A percentile compares a stretch with the other conserved stretches of the same genome.
phyloP scores from a whole-genome alignment of 1,284 basidiomycete genomes.

The Trichosporon asahii region DNA sequence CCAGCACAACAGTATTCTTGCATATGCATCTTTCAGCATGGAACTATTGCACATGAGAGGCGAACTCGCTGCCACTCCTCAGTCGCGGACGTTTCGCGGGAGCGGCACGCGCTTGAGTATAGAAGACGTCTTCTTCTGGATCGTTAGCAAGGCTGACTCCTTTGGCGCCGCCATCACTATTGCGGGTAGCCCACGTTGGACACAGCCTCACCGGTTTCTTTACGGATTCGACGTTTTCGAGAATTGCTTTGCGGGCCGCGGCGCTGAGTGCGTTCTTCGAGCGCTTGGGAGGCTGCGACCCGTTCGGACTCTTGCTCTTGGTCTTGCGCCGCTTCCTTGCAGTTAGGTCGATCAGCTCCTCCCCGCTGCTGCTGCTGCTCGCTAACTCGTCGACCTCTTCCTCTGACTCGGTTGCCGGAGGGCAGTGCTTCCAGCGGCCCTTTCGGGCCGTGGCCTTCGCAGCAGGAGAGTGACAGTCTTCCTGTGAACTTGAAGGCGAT shows the following conservation, averaged over 20 bases:
- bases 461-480: neutral
- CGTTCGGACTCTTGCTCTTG: neutral
- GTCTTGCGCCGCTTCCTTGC: neutral
- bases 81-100: neutral
- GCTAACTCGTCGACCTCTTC: neutral
- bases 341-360: conserved; percentile 20
- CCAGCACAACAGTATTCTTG: conserved; percentile 2
- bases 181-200: neutral
- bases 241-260: neutral
- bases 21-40: neutral
- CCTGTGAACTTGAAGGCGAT: neutral
- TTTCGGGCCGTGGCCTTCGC: neutral
- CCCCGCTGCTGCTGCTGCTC: conserved; percentile 5
- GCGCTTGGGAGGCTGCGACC: neutral
- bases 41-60: neutral
- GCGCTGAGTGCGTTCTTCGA: neutral
- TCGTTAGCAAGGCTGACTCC: neutral
- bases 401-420: neutral
- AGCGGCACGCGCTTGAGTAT: neutral
- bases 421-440: neutral
- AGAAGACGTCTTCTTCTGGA: neutral
- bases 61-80: neutral
- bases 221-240: neutral
- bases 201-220: neutral
- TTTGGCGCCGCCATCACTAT: neutral